Conservation (phyloP, 345 rosid genomes). For the Streptanthus diversifolius region DNA sequence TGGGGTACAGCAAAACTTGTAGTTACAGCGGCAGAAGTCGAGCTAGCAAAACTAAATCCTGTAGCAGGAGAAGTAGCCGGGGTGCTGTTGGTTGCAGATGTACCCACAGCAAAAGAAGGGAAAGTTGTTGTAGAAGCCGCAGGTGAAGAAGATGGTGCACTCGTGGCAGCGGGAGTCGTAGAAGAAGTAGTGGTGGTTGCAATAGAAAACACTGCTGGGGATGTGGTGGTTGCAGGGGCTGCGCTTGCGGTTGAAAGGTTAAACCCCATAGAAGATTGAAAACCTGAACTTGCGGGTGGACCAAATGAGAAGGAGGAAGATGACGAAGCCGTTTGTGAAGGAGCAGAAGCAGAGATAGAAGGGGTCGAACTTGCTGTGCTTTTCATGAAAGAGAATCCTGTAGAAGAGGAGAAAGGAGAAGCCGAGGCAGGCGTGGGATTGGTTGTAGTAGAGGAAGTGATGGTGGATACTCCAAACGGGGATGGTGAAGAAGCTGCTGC, state of each 20-base stretch:
- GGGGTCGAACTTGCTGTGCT: constrained; percentile 29
- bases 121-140: constrained; percentile 41
- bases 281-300: constrained; percentile 41
- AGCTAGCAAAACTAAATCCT: constrained; percentile 52
- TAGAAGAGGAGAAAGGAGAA: constrained; percentile 41
- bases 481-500: constrained; percentile 30
- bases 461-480: constrained; percentile 37
- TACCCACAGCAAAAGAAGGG: constrained; percentile 44
- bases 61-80: constrained; percentile 39
- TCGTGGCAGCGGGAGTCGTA: constrained; percentile 43
- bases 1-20: constrained; percentile 61
- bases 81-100: constrained; percentile 33
- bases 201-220: constrained; percentile 47
- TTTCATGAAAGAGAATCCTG: constrained; percentile 46
- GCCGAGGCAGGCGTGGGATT: constrained; percentile 30
- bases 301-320: constrained; percentile 46
- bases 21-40: constrained; percentile 46
- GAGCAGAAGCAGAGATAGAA: constrained; percentile 29
- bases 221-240: constrained; percentile 32
- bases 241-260: constrained; percentile 44
- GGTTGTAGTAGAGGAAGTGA: constrained; percentile 28
- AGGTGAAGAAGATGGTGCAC: constrained; percentile 41
- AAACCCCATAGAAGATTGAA: constrained; percentile 44
- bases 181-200: constrained; percentile 48
- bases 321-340: constrained; percentile 35